These are phyloP conservation scores for Marasmius sp. DNA, from an alignment of 1,284 basidiomycete genomes.

Conservation along the genomic window DNA sequence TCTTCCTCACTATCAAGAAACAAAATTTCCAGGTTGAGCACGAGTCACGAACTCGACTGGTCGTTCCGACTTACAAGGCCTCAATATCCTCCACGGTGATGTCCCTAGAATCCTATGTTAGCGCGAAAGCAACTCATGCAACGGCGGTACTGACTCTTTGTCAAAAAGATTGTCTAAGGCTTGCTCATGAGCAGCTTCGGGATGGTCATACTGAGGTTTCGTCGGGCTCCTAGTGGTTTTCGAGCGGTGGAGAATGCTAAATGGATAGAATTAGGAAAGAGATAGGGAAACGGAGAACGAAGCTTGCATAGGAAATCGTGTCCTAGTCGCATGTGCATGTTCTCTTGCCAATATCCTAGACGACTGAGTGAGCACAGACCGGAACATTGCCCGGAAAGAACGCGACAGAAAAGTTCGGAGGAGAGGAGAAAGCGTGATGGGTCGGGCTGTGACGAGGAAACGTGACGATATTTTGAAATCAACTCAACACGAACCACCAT, in stretches of 20 bases:
- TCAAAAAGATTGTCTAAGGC: background rate
- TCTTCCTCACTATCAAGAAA: background rate
- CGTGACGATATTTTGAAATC: background rate
- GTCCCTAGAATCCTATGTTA: background rate
- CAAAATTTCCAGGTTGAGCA: background rate
- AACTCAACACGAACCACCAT: constrained; percentile 29
- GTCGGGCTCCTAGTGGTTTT: background rate
- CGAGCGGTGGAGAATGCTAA: background rate
- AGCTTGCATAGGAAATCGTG: background rate
- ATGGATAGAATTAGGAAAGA: background rate
- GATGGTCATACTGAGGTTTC: background rate
- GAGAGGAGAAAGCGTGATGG: background rate
- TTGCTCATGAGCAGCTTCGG: background rate
- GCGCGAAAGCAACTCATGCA: background rate
- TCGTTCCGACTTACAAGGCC: background rate
- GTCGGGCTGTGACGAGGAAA: background rate
- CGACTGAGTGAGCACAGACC: background rate
- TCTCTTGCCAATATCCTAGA: background rate
- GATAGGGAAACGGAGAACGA: background rate
- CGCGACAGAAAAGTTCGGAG: background rate
- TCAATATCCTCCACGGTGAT: background rate
- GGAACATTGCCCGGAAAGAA: background rate
- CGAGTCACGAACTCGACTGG: background rate
- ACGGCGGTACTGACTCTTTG: background rate
- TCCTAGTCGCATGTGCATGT: background rate